These are phyloP conservation scores for Botryotinia calthae DNA, from an alignment of 2,329 filamentous ascomycete species.

Conservation along the genomic window DNA sequence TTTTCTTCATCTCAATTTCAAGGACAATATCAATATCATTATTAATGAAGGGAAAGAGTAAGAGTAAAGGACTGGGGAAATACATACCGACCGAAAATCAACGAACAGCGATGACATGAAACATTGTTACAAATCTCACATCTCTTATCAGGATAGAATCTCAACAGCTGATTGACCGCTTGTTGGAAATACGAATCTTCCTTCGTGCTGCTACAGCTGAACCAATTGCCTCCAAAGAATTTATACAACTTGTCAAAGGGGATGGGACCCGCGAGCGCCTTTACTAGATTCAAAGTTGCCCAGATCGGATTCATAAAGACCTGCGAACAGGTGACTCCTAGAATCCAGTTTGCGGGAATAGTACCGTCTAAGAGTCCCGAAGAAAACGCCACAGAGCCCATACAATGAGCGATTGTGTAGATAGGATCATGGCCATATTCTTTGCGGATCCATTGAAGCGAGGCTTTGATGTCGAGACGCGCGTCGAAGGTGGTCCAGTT, in stretches of 20 bases:
- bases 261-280: slow-evolving; percentile 49
- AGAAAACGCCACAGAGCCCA: slow-evolving; percentile 59
- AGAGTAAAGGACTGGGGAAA: background rate
- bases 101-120: slow-evolving; percentile 57
- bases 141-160: slow-evolving; percentile 54
- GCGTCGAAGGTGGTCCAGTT: slow-evolving; percentile 60
- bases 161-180: slow-evolving; percentile 53
- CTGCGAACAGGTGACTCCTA: slow-evolving; percentile 57
- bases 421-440: slow-evolving; percentile 42
- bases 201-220: slow-evolving; percentile 49
- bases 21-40: background rate
- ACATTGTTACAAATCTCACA: slow-evolving; percentile 60
- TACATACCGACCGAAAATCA: slow-evolving; percentile 57
- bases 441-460: slow-evolving; percentile 51
- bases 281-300: slow-evolving; percentile 54
- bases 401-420: slow-evolving; percentile 62
- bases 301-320: slow-evolving; percentile 64
- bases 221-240: slow-evolving; percentile 52
- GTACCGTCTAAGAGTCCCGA: slow-evolving; percentile 61
- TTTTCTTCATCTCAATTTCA: background rate
- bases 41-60: background rate
- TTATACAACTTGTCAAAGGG: slow-evolving; percentile 51
- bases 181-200: slow-evolving; percentile 51
- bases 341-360: slow-evolving; percentile 55
- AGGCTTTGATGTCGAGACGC: slow-evolving; percentile 57